phyloP scores from a whole-genome alignment of 345 rosid species.

The Moringa oleifera region DNA sequence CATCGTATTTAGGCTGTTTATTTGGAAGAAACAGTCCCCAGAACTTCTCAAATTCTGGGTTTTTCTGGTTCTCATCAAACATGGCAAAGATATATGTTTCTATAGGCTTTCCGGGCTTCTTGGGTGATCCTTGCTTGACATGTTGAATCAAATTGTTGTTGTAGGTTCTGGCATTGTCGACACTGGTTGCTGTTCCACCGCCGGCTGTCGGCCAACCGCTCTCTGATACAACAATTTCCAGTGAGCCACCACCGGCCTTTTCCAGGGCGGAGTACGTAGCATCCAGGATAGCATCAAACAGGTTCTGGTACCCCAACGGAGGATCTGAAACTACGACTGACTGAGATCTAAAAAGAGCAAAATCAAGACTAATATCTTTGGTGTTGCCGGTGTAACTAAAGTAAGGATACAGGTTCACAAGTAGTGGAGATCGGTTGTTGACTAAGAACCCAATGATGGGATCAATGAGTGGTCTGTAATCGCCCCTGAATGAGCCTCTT shows the following conservation, averaged over 20 bases:
- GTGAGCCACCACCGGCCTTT: slow-evolving; percentile 22
- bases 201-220: slow-evolving; percentile 38
- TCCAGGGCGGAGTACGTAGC: slow-evolving; percentile 26
- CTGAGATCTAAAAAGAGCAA: slow-evolving; percentile 29
- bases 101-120: slow-evolving; percentile 33
- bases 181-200: slow-evolving; percentile 10
- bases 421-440: slow-evolving; percentile 35
- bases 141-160: slow-evolving; percentile 29
- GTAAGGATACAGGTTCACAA: slow-evolving; percentile 43
- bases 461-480: slow-evolving; percentile 18
- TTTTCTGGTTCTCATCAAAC: slow-evolving; percentile 52
- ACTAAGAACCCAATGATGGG: slow-evolving; percentile 35
- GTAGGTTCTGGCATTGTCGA: slow-evolving; percentile 26
- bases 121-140: slow-evolving; percentile 33
- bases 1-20: slow-evolving; percentile 39
- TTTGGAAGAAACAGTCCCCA: slow-evolving; percentile 52
- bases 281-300: slow-evolving; percentile 20
- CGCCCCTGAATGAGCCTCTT: slow-evolving; percentile 20
- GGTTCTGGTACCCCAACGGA: slow-evolving; percentile 14
- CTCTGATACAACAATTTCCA: slow-evolving; percentile 37
- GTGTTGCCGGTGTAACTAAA: slow-evolving; percentile 19
- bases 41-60: slow-evolving; percentile 41
- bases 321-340: slow-evolving; percentile 12
- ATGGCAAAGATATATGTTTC: slow-evolving; percentile 64
- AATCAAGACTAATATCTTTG: slow-evolving; percentile 23